Conservation (phyloP, 2,329 filamentous ascomycete species). For the Fusarium pseudoanthophilum region DNA sequence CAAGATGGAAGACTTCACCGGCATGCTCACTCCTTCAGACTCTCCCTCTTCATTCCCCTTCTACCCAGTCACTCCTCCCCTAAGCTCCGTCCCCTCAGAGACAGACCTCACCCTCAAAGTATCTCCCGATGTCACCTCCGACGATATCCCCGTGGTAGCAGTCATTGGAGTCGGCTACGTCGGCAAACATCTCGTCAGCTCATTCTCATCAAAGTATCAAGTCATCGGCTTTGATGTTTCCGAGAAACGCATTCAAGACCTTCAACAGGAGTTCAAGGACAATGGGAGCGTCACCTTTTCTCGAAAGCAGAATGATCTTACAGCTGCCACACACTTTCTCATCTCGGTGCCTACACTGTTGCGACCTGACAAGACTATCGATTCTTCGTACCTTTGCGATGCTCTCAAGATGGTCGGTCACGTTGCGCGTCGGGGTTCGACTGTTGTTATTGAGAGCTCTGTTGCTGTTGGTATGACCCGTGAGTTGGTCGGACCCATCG, state of each 20-base stretch:
- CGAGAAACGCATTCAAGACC: neutral
- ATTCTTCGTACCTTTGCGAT: neutral
- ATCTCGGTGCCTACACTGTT: neutral
- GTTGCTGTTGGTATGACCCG: neutral
- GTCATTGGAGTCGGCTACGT: constrained; percentile 4
- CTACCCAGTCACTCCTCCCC: neutral
- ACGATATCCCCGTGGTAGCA: neutral
- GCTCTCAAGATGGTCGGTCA: neutral
- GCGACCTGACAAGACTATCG: neutral
- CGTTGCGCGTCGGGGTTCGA: neutral
- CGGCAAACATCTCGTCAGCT: neutral
- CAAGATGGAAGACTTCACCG: neutral
- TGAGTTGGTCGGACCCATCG: neutral
- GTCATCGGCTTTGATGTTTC: neutral
- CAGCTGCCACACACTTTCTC: neutral
- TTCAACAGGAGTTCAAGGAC: neutral
- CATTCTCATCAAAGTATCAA: neutral
- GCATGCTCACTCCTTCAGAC: neutral
- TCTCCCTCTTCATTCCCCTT: neutral
- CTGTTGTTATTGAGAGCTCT: neutral
- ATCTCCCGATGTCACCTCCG: neutral
- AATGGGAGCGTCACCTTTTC: neutral
- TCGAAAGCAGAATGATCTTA: neutral
- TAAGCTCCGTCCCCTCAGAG: neutral
- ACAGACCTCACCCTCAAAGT: neutral